Conservation (phyloP, 2,329 filamentous ascomycete genomes). For the Xylariaceae sp. region DNA sequence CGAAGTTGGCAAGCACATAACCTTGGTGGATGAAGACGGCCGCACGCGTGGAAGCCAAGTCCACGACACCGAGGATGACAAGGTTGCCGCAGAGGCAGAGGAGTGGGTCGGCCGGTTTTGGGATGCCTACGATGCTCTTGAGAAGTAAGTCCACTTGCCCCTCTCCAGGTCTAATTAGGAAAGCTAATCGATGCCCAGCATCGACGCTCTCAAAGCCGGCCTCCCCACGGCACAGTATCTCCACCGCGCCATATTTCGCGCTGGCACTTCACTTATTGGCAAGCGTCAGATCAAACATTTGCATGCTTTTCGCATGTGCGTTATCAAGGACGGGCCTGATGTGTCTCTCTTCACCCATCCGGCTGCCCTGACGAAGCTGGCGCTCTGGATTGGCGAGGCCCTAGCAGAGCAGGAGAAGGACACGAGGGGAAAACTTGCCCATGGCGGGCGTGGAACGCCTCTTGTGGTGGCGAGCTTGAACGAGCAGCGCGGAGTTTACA, state of each 20-base stretch:
- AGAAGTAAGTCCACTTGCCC: conserved; percentile 49
- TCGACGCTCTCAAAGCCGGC: conserved; percentile 70
- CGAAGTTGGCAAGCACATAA: conserved; percentile 70
- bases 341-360: conserved; percentile 89
- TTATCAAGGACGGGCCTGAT: conserved; percentile 93
- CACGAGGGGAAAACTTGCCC: conserved; percentile 61
- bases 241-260: conserved; percentile 87
- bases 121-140: conserved; percentile 68
- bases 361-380: conserved; percentile 86
- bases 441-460: conserved; percentile 71
- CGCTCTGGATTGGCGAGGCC: conserved; percentile 90
- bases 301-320: conserved; percentile 87
- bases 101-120: conserved; percentile 66
- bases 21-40: conserved; percentile 36
- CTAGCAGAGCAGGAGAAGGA: conserved; percentile 85
- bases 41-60: conserved; percentile 31
- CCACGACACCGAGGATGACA: conserved; percentile 42
- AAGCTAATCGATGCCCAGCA: conserved; percentile 45
- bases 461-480: conserved; percentile 88
- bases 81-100: conserved; percentile 50
- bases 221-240: conserved; percentile 83
- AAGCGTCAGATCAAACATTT: conserved; percentile 94
- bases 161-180: not conserved
- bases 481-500: conserved; percentile 79
- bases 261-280: conserved; percentile 83